These are phyloP conservation scores for Thuja plicata DNA, from an alignment of 83 land plant species.

Conservation along the genomic window DNA sequence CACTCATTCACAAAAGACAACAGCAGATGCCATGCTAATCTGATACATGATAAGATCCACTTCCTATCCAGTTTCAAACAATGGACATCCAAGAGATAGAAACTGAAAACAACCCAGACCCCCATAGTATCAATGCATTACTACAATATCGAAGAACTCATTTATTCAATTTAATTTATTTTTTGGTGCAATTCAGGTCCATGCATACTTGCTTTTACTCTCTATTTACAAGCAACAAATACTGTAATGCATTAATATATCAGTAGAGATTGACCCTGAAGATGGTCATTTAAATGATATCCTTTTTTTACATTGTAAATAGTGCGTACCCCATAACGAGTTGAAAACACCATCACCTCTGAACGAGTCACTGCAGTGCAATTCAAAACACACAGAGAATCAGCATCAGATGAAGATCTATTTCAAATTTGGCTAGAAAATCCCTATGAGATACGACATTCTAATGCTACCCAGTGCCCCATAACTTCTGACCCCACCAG, in stretches of 20 bases:
- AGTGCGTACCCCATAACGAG: slow-evolving; percentile 28
- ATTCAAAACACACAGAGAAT: neutral
- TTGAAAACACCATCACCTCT: slow-evolving; percentile 27
- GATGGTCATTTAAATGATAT: slow-evolving; percentile 1
- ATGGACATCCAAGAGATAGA: neutral
- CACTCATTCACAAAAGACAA: neutral
- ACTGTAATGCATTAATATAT: neutral
- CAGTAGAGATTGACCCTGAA: neutral
- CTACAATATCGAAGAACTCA: neutral
- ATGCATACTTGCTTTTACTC: neutral
- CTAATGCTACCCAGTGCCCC: neutral
- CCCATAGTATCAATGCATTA: neutral
- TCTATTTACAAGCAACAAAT: neutral
- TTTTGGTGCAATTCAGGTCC: neutral
- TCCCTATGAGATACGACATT: neutral
- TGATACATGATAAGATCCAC: neutral
- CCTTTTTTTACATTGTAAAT: neutral
- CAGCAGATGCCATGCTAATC: neutral
- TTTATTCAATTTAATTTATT: neutral
- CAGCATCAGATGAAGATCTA: neutral
- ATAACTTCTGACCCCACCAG: neutral
- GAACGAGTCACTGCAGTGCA: slow-evolving; percentile 16
- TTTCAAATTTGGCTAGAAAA: neutral
- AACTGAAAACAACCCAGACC: neutral
- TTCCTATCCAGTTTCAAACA: neutral